A percentile compares a stretch with the other conserved stretches of the same genome.
phyloP scores from a whole-genome alignment of 2,329 filamentous ascomycete species.

The Fusarium nygamai region DNA sequence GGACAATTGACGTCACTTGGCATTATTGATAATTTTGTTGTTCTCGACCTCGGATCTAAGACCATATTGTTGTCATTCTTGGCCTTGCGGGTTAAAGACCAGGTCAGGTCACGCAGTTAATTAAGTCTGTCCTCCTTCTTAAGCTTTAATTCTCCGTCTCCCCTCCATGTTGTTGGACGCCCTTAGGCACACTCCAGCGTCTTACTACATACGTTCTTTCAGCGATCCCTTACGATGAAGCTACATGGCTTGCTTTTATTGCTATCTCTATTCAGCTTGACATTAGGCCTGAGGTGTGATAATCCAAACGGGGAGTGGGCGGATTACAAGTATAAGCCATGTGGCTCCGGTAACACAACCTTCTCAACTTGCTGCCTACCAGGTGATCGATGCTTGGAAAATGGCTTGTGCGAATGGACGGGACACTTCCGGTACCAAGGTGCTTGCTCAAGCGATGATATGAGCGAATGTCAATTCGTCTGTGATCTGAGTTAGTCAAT shows the following conservation, averaged over 20 bases:
- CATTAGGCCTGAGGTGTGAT: not conserved
- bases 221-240: not conserved
- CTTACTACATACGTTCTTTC: fast-evolving
- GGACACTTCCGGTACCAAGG: not conserved
- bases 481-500: not conserved
- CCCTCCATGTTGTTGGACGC: not conserved
- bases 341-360: not conserved
- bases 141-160: not conserved
- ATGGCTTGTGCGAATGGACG: not conserved
- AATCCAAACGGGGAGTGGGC: not conserved
- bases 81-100: fast-evolving
- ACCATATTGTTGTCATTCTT: not conserved
- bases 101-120: not conserved
- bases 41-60: not conserved
- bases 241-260: not conserved
- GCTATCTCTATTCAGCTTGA: not conserved
- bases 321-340: not conserved
- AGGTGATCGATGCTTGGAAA: not conserved
- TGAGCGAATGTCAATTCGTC: not conserved
- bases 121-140: not conserved
- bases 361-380: not conserved
- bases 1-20: not conserved
- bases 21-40: not conserved
- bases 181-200: not conserved
- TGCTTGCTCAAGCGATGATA: not conserved